A percentile compares a stretch with the other conserved stretches of the same genome.
Conservation (phyloP, 202 grass and related monocot genomes). For the Sporobolus alterniflorus region DNA sequence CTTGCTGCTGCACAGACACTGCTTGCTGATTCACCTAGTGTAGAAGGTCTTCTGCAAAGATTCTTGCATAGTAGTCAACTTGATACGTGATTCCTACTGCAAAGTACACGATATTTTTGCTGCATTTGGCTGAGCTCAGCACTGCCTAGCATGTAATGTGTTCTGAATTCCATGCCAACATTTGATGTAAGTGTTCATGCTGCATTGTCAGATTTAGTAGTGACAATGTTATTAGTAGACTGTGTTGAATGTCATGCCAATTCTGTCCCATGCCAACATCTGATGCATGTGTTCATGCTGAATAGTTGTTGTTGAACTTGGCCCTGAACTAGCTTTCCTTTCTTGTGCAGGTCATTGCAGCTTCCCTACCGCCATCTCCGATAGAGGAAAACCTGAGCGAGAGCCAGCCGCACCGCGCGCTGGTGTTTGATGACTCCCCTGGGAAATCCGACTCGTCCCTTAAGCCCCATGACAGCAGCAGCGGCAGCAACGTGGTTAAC, state of each 20-base stretch:
- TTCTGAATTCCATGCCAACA: not conserved
- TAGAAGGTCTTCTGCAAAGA: too few species aligned
- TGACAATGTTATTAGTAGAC: not conserved
- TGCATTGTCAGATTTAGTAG: not conserved
- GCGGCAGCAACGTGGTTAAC: conserved; percentile 9
- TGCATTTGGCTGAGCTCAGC: not conserved
- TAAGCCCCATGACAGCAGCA: conserved; percentile 40
- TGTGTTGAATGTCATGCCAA: not conserved
- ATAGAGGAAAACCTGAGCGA: conserved; percentile 32
- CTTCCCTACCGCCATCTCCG: conserved; percentile 17
- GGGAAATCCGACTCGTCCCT: conserved; percentile 49
- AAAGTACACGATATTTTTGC: too few species aligned
- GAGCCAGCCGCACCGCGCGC: conserved; percentile 55
- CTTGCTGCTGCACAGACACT: not conserved
- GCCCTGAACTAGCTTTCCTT: not conserved
- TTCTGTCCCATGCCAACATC: not conserved
- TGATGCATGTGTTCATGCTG: not conserved
- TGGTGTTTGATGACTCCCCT: conserved; percentile 81
- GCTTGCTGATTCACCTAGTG: not conserved
- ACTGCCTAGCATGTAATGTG: not conserved
- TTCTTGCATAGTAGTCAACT: too few species aligned
- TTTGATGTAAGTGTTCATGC: not conserved
- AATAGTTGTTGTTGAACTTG: not conserved
- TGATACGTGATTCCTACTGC: not conserved
- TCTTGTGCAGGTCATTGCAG: conserved; percentile 49